Evolutionary conservation across 202 grass and related monocot species (phyloP), one percentile per base, ranked within the genome.

Genomic region (Elaeis oleifera): DNA sequence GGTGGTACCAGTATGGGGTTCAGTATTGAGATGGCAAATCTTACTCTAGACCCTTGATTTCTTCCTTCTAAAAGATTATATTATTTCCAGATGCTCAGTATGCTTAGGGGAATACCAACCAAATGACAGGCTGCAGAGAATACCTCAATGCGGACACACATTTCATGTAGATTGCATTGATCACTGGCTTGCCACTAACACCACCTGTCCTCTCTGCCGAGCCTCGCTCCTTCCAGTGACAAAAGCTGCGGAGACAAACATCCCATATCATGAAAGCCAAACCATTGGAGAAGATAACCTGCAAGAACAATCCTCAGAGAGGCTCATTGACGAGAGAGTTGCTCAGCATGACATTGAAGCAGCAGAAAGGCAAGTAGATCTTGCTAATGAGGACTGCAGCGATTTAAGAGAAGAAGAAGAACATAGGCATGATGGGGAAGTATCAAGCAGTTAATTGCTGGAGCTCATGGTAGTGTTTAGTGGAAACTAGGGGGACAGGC

Each of bases 121-220:
- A 0, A 82, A 97, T 23, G 92, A 97, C 64, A 70, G 69, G 82
- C 92, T 97, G 20, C 87, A 97, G 61, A 79, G 74, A 39, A 91
- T 96, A 68, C 92, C 88, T 20, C 84, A 77, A 1, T 97, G 94
- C 17, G 94, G 88, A 1, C 88, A 97, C 73, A 97, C 88, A 49
- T 97, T 99, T 71, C 94, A 99, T 54, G 79, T 99, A 3, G 83
- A 78, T 64, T 99, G 88, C 74, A 99, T 99, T 3, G 88, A 99
- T 26, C 82, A 86, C 48, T 92, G 94, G 94, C 85, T 92, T 53
- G 87, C 88, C 32, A 86, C 57, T 76, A 84, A 99, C 71, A 89
- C 88, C 13, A 99, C 88, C 0, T 92, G 94, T 54, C 84, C 88
- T 58, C 88, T 97, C 23, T 97, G 92, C 71, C 81, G 88, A 54